Conservation (phyloP, 768 basidiomycete genomes). For the Mycena sanguinolenta region DNA sequence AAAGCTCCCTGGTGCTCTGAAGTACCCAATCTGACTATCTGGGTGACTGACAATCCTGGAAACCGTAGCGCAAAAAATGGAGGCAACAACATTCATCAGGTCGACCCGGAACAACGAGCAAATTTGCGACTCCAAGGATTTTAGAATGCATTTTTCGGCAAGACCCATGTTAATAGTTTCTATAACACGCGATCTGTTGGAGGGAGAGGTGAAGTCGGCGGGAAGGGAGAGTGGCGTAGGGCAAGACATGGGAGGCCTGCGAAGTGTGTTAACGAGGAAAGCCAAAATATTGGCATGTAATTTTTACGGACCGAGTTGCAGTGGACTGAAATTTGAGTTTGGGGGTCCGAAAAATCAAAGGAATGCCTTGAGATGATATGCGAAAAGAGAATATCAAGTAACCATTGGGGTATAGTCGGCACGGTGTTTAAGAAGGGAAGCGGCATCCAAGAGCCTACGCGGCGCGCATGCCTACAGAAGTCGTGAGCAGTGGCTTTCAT, state of each 20-base stretch:
- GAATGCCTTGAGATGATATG: background rate
- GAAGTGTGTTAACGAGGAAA: conserved; percentile 7
- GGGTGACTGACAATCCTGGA: conserved; percentile 4
- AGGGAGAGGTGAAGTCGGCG: conserved; percentile 9
- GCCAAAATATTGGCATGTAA: background rate
- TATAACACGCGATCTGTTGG: conserved; percentile 2
- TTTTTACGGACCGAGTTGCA: conserved; percentile 1
- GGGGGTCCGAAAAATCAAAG: background rate
- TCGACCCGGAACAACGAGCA: conserved; percentile 3
- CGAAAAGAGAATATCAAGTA: conserved; percentile 1
- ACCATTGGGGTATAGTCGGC: too few species aligned
- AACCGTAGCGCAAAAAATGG: conserved; percentile 11
- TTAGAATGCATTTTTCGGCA: conserved; percentile 7
- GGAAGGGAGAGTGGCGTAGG: conserved; percentile 10
- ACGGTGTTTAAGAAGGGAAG: too few species aligned
- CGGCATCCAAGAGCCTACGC: too few species aligned
- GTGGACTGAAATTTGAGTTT: too few species aligned
- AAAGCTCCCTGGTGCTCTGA: conserved; percentile 4
- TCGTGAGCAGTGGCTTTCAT: too few species aligned
- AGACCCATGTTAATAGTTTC: conserved; percentile 9
- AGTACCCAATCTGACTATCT: conserved; percentile 5
- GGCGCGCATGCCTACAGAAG: too few species aligned
- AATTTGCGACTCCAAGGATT: conserved; percentile 10
- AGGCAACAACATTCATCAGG: conserved; percentile 8
- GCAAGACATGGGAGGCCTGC: conserved; percentile 10